These are phyloP conservation scores for Penicillium paneum DNA, from an alignment of 2,329 filamentous ascomycete genomes.

Conservation along the genomic window DNA sequence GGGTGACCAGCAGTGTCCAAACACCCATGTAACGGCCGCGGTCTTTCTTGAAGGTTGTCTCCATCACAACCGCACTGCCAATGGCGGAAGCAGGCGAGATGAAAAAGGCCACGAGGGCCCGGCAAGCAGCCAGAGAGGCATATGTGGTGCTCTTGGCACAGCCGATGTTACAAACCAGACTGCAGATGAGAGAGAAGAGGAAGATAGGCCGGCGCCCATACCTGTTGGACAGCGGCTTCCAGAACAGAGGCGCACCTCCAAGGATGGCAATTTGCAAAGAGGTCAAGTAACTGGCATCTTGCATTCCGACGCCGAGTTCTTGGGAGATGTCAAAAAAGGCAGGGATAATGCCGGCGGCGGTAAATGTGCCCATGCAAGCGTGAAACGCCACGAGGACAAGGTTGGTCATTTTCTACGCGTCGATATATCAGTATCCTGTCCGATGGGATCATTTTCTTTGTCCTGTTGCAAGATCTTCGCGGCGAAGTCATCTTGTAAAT, in stretches of 20 bases:
- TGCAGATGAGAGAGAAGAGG: constrained; percentile 51
- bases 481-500: neutral
- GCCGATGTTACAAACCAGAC: constrained; percentile 53
- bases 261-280: constrained; percentile 56
- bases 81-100: constrained; percentile 55
- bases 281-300: constrained; percentile 53
- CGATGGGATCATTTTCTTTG: neutral
- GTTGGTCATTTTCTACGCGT: constrained; percentile 51
- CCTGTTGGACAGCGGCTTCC: constrained; percentile 53
- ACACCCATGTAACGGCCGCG: constrained; percentile 56
- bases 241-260: constrained; percentile 54
- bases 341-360: constrained; percentile 55
- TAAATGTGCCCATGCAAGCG: constrained; percentile 58
- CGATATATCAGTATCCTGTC: constrained; percentile 3
- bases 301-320: constrained; percentile 50
- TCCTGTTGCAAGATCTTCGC: neutral
- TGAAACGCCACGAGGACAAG: constrained; percentile 57
- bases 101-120: constrained; percentile 55
- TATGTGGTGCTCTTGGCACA: constrained; percentile 53
- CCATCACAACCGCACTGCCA: constrained; percentile 56
- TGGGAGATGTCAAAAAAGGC: constrained; percentile 54
- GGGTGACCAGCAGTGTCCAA: constrained; percentile 54
- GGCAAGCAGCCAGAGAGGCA: constrained; percentile 49
- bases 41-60: constrained; percentile 57
- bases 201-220: constrained; percentile 56